Base-by-base conservation (phyloP, 306 rosid genomes). In the Casuarina cunninghamiana region DNA sequence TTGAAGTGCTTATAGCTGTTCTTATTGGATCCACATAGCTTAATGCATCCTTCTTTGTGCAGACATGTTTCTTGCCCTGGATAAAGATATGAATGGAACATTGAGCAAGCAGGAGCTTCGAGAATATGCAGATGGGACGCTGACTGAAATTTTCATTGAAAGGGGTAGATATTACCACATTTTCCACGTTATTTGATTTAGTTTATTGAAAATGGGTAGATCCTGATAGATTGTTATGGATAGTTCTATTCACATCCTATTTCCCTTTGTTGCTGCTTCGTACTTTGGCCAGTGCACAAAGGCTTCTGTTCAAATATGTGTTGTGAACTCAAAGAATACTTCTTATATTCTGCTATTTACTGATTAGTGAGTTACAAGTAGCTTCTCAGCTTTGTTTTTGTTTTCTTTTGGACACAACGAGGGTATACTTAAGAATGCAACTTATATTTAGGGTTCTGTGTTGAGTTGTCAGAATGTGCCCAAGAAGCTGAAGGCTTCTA, bases 31-130 rank as follows among this genome's bases (percentile, higher is more conserved):
- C 75, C 48, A n/a, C 26, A 43, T 75, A 46, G 17, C 67, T 32
- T 62, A 86, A 72, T 75, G 69, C 66, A 49, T 72, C 58, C 10
- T 71, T 77, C 49, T 75, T 80, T 83, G 66, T 84, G 74, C 88
- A 96, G 99, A 96, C 75, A 87, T 96, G 90, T 96, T 93, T 87
- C 85, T 96, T 83, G 94, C 93, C 58, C 98, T 96, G 72, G 98
- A 89, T 86, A 93, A 90, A 82, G 98, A 93, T 85, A 76, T 83
- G 61, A 96, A 76, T 76, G 90, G 89, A 81, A 76, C 97, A 71
- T 86, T 96, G 90, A 90, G 96, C 93, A 96, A 96, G 96, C 96
- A 91, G 73, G 98, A 93, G 89, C 96, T 96, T 81, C 91, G 85
- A 75, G 98, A 96, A 78, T 93, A 96, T 87, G 99, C 97, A 41